Evolutionary conservation across 306 rosid genomes (phyloP).

Genomic region (Cucumis melo): DNA sequence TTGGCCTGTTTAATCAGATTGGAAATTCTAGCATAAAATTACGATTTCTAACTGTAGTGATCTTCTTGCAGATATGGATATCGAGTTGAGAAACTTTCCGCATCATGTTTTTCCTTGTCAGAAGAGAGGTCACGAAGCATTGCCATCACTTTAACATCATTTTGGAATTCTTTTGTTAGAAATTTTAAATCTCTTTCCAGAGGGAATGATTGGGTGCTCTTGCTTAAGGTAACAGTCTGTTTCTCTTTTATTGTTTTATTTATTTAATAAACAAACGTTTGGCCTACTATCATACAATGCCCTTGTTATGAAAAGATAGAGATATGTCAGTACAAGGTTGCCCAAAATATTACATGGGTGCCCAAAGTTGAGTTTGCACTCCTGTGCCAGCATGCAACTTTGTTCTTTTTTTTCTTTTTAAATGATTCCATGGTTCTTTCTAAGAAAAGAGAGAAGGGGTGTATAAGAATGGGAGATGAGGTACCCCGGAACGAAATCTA

Average conservation of each 20-base stretch:
- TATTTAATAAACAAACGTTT: neutral
- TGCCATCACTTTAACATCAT: conserved; percentile 34
- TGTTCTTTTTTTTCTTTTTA: too few relatives aligned
- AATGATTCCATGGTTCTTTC: neutral
- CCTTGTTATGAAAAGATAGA: neutral
- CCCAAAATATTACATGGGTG: neutral
- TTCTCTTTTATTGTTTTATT: neutral
- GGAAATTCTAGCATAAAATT: conserved; percentile 9
- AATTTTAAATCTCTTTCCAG: conserved; percentile 54
- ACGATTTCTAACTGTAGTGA: conserved; percentile 15
- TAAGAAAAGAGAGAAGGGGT: neutral
- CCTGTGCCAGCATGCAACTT: neutral
- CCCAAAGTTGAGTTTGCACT: neutral
- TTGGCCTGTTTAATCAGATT: neutral
- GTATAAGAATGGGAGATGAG: neutral
- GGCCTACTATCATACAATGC: neutral
- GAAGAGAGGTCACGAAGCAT: conserved; percentile 51
- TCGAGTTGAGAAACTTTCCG: conserved; percentile 54
- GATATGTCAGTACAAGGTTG: neutral
- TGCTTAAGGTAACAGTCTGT: conserved; percentile 43
- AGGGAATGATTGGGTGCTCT: conserved; percentile 51
- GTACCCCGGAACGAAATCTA: neutral
- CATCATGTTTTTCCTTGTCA: conserved; percentile 61
- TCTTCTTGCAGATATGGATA: conserved; percentile 60
- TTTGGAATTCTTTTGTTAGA: conserved; percentile 55